A percentile compares a stretch with the other conserved stretches of the same genome.
Evolutionary conservation across 1,284 basidiomycete species (phyloP).

Genomic region (Amylostereum areolatum): DNA sequence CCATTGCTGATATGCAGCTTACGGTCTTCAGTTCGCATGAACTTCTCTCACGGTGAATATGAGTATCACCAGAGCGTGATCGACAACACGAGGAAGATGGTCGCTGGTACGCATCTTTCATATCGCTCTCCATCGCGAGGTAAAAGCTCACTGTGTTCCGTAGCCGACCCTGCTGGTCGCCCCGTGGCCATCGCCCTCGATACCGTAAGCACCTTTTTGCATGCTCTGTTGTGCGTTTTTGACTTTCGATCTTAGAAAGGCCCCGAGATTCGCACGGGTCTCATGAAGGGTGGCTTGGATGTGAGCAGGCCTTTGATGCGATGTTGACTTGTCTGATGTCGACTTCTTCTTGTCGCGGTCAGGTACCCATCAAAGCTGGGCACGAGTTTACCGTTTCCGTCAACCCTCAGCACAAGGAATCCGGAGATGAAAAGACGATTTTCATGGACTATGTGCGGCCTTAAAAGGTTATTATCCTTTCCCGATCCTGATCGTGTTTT

Average conservation of each 20-base stretch:
- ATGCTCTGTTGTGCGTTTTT: slow-evolving; percentile 7
- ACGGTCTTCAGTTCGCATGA: slow-evolving; percentile 80
- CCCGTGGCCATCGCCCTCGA: slow-evolving; percentile 98
- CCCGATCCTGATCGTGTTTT: slow-evolving; percentile 3
- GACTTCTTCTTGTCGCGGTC: not conserved
- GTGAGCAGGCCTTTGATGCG: slow-evolving; percentile 41
- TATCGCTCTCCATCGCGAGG: not conserved
- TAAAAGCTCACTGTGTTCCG: slow-evolving; percentile 3
- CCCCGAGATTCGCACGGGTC: slow-evolving; percentile 96
- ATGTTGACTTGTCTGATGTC: slow-evolving; percentile 9
- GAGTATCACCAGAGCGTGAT: slow-evolving; percentile 98
- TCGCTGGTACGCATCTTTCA: slow-evolving; percentile 45
- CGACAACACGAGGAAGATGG: slow-evolving; percentile 88
- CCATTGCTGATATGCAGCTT: slow-evolving; percentile 8
- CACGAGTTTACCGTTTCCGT: slow-evolving; percentile 94
- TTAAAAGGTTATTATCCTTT: slow-evolving; percentile 1
- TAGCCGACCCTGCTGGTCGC: slow-evolving; percentile 68
- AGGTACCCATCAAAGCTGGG: slow-evolving; percentile 83
- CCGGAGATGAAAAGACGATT: slow-evolving; percentile 77
- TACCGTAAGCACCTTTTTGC: slow-evolving; percentile 49
- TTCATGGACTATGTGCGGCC: slow-evolving; percentile 85
- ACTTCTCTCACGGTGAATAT: slow-evolving; percentile 96
- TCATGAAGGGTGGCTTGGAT: slow-evolving; percentile 85
- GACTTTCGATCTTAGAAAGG: slow-evolving; percentile 69
- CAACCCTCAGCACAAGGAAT: slow-evolving; percentile 77